Evolutionary conservation across 257 asterid species (phyloP), one percentile per base, ranked within the genome.

Genomic region (Eucommia ulmoides): DNA sequence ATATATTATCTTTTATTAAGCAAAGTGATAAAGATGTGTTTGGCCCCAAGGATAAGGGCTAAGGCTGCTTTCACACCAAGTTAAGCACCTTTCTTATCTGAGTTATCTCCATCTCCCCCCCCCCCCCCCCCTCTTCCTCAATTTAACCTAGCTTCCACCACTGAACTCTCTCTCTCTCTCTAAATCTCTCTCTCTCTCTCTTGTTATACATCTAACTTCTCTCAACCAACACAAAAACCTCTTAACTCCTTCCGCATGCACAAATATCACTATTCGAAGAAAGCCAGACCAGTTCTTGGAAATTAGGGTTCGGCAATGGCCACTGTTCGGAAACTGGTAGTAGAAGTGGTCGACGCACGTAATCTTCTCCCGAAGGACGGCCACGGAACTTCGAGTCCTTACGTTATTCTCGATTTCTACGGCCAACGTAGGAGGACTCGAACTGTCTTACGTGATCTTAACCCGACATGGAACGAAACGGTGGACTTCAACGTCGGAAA

Each of bases 371-470:
- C 97, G 0, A 88, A 83, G 56, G 97, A 88, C 45, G 97, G 97
- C 8, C 92, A 81, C 12, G 97, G 97, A 5, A 55, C 92, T 0
- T 88, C 93, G 1, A 88, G 97, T 50, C 88, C 97, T 0, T 83
- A 88, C 45, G 92, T 67, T 2, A 56, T 88, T 14, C 71, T 79
- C 19, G 93, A 88, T 60, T 88, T 72, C 42, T 81, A 83, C 49
- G 94, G 97, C 0, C 94, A 88, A 66, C 55, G 97, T 18, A 64
- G 69, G 78, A 88, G 79, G 72, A 88, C 94, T 8, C 74, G 62
- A 71, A 69, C 93, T 0, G 65, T 73, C 49, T 22, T 51, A 7
- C 83, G 91, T 1, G 97, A 88, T 64, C 68, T 83, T n/a, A 83
- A 67, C 26, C 97, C 94, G 0, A 52, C 23, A 17, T 88, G 97